Conservation (phyloP, 352 stramenopile genomes). For the Aphanomyces stellatus region DNA sequence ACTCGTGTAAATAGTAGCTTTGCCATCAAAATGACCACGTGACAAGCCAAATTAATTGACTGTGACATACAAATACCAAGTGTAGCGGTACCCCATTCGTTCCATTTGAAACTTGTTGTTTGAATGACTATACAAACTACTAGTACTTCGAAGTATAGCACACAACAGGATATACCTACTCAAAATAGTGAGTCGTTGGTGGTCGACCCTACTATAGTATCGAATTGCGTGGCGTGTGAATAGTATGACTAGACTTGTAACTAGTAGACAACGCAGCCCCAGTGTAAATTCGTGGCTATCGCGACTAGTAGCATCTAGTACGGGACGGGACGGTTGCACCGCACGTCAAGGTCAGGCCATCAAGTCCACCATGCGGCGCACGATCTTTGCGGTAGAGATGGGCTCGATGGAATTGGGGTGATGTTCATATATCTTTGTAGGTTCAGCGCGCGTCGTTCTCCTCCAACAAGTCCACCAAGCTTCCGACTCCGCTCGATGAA, state of each 20-base stretch:
- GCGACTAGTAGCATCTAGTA: too few relatives aligned
- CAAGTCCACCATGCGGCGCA: not conserved
- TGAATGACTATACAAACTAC: too few relatives aligned
- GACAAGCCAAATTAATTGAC: not conserved
- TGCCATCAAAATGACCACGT: not conserved
- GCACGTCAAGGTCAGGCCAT: too few relatives aligned
- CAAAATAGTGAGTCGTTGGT: not conserved
- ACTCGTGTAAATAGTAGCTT: not conserved
- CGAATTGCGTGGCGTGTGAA: too few relatives aligned
- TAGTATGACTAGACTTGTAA: too few relatives aligned
- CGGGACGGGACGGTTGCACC: too few relatives aligned
- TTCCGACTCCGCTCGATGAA: slow-evolving; percentile 15
- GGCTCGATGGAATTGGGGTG: not conserved
- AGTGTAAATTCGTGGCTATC: too few relatives aligned
- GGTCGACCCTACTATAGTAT: too few relatives aligned
- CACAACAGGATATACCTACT: not conserved
- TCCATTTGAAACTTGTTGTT: too few relatives aligned
- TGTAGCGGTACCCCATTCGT: too few relatives aligned
- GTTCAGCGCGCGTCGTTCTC: not conserved
- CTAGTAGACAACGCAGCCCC: too few relatives aligned
- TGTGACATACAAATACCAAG: not conserved
- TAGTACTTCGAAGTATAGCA: too few relatives aligned
- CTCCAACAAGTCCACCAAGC: not conserved
- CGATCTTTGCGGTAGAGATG: slow-evolving; percentile 8
- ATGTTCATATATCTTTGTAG: not conserved